Evolutionary conservation across 805 yeast genomes (phyloP).

Genomic region (Citeromyces matritensis): DNA sequence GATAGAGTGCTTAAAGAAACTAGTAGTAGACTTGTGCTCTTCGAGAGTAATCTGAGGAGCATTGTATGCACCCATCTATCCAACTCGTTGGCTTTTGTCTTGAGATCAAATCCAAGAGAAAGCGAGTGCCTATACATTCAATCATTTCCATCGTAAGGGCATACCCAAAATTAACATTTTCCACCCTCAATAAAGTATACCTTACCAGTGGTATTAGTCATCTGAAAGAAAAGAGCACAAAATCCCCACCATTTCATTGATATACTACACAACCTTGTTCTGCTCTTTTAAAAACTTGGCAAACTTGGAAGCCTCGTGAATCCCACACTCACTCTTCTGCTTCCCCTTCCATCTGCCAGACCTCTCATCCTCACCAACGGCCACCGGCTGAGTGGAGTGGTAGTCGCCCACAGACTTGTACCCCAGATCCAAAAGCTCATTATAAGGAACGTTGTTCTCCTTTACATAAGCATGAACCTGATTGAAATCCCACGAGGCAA

Average conservation of each 20-base stretch:
- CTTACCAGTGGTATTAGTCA: no score
- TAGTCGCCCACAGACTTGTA: constrained; percentile 91
- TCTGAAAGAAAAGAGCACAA: not conserved
- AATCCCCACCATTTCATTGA: not conserved
- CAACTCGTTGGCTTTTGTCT: no score
- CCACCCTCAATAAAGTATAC: not conserved
- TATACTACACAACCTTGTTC: not conserved
- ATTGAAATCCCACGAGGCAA: constrained; percentile 67
- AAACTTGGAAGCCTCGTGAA: constrained; percentile 70
- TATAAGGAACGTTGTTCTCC: constrained; percentile 66
- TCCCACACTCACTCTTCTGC: constrained; percentile 90
- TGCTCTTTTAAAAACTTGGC: constrained; percentile 25
- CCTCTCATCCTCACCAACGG: constrained; percentile 88
- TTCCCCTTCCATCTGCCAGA: constrained; percentile 96
- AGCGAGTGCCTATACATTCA: no score
- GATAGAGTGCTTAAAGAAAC: no score
- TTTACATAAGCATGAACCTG: constrained; percentile 61
- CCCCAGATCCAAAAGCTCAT: constrained; percentile 70
- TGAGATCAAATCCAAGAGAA: no score
- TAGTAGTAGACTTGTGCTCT: no score
- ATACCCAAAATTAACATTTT: no score
- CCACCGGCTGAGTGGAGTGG: constrained; percentile 85
- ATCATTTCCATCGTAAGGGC: no score
- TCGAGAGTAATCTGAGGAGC: no score
- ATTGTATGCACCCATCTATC: no score